Evolutionary conservation across 352 stramenopile genomes (phyloP).

Genomic region (Globisporangium acanthophoron): DNA sequence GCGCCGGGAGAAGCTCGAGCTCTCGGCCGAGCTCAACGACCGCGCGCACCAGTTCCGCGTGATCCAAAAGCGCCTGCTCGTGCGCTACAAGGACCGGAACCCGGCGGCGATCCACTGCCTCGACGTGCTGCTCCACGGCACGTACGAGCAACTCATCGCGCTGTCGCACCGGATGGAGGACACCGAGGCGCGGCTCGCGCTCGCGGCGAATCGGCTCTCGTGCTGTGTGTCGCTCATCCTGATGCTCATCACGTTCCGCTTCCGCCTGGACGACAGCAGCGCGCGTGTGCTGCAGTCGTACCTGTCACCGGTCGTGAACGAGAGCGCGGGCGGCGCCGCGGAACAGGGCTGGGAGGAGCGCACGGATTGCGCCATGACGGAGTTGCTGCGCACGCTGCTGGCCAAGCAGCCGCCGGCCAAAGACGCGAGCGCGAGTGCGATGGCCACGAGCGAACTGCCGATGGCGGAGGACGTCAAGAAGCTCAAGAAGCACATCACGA

Average conservation of each 20-base stretch:
- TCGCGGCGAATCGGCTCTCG: conserved; percentile 54
- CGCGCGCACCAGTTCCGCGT: conserved; percentile 84
- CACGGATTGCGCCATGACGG: conserved; percentile 77
- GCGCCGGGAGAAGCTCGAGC: conserved; percentile 55
- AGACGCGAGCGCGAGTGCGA: conserved; percentile 14
- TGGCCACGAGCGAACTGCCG: conserved; percentile 36
- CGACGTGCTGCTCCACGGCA: conserved; percentile 82
- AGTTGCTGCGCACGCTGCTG: conserved; percentile 77
- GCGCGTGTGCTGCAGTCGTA: conserved; percentile 53
- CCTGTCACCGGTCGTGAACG: conserved; percentile 57
- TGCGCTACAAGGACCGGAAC: conserved; percentile 88
- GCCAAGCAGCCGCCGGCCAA: conserved; percentile 45
- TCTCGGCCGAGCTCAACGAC: conserved; percentile 74
- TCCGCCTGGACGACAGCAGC: conserved; percentile 64
- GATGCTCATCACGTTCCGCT: conserved; percentile 81
- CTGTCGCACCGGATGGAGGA: conserved; percentile 70
- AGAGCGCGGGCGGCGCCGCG: conserved; percentile 33
- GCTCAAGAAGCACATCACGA: conserved; percentile 89
- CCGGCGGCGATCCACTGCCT: conserved; percentile 73
- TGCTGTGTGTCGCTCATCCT: conserved; percentile 77
- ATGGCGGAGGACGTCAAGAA: conserved; percentile 80
- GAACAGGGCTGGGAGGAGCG: conserved; percentile 88
- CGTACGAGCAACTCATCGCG: conserved; percentile 77
- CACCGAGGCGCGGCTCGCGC: conserved; percentile 42
- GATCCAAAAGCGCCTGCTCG: conserved; percentile 87